Evolutionary conservation across 2,329 filamentous ascomycete genomes (phyloP), one percentile per base, ranked within the genome.

Genomic region (Fusarium multiceps): DNA sequence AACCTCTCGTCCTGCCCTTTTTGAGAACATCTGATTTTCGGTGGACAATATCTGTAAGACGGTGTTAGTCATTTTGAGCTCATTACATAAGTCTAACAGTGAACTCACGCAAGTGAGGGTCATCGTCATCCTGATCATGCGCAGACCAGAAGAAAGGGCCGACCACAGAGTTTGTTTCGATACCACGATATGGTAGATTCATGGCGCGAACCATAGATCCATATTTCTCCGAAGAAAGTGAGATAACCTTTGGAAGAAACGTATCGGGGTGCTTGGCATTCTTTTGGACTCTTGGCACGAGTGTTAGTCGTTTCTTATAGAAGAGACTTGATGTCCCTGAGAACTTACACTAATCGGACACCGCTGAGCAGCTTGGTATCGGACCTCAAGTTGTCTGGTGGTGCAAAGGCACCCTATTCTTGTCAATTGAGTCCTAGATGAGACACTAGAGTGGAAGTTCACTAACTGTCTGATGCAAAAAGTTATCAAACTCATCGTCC

Each of bases 21-120:
- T 90, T 90, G 53, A 87, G 86, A 34, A 90, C 88, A 73, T 90
- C 88, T n/a, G 86, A 89, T 77, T 90, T 90, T 70, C 88, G 86
- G 74, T 88, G 88, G 63, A 90, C 83, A 70, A 90, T 86, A 73
- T 90, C 85, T 87, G 60, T 11, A 16, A 18, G 16, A 27, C 7
- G n/a, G 20, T 11, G 50, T 64, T 3, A 59, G 32, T 20, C 21
- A 37, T 16, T 21, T 23, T 6, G 27, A 45, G 16, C 9, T 28
- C 41, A 6, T 9, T 43, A 7, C 5, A 28, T 25, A 23, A 21
- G 21, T 18, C 20, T 18, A 28, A 23, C 10, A 53, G 21, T 7
- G 20, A 47, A 78, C 84, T 74, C 81, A 87, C 86, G 88, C 47
- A 90, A 78, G 77, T 88, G 85, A 40, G 84, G 85, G 67, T 89